phyloP scores from a whole-genome alignment of 192 early-diverging fungal species.

The Chytriomyces hyalinus region DNA sequence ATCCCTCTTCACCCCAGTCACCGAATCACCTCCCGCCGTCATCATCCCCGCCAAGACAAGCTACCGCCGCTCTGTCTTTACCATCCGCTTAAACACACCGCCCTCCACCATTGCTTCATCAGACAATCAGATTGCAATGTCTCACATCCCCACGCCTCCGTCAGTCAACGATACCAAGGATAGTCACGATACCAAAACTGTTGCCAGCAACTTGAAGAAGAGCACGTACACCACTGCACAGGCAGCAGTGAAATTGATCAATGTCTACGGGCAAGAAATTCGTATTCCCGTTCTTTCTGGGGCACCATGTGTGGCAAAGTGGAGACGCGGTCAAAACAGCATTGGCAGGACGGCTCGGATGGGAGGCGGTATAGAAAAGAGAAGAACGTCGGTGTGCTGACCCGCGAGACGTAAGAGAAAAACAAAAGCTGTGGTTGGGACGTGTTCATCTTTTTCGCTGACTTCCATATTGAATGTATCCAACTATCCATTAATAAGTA shows the following conservation, averaged over 20 bases:
- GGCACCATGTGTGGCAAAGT: neutral
- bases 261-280: neutral
- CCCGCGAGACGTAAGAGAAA: too few species aligned
- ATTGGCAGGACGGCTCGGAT: too few species aligned
- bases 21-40: neutral
- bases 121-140: too few species aligned
- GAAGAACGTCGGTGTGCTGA: too few species aligned
- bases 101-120: neutral
- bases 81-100: neutral
- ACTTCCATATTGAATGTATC: too few species aligned
- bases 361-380: too few species aligned
- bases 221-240: neutral
- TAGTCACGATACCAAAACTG: neutral
- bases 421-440: too few species aligned
- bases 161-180: too few species aligned
- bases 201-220: neutral
- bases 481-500: too few species aligned
- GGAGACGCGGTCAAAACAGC: neutral
- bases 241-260: neutral
- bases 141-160: too few species aligned
- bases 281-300: neutral
- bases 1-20: neutral
- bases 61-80: neutral
- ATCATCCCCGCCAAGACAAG: neutral
- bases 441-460: too few species aligned